Percentiles rank a stretch among this genome's conserved stretches.
phyloP scores from a whole-genome alignment of 176 grass and related monocot genomes.

The Aegilops longissima region DNA sequence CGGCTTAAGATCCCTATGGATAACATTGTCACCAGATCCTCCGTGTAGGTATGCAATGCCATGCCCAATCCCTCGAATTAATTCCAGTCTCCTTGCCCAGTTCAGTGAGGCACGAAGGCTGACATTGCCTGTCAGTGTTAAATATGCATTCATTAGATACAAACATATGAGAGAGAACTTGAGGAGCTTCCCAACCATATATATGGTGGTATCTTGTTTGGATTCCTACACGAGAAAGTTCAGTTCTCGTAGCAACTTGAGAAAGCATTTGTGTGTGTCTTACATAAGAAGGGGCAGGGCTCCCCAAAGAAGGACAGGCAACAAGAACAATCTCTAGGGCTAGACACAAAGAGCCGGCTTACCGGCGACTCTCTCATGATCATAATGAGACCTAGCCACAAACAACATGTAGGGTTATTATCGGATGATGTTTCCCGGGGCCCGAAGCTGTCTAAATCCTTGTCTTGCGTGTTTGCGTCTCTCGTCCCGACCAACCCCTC shows the following conservation, averaged over 20 bases:
- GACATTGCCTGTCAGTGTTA: not conserved
- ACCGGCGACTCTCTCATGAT: too few relatives aligned
- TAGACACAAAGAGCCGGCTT: too few relatives aligned
- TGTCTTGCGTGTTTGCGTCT: too few relatives aligned
- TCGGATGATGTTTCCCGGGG: too few relatives aligned
- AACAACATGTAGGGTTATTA: too few relatives aligned
- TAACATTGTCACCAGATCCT: constrained; percentile 14
- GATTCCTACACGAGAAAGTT: not conserved
- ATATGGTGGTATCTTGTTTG: too few relatives aligned
- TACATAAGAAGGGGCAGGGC: too few relatives aligned
- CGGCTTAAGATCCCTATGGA: constrained; percentile 41
- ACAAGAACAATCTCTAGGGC: not conserved
- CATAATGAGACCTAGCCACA: too few relatives aligned
- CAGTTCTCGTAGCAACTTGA: not conserved
- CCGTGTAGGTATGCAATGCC: constrained; percentile 36
- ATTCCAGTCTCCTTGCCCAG: constrained; percentile 19
- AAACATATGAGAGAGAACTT: not conserved
- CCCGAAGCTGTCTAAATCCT: too few relatives aligned
- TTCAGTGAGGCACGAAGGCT: not conserved
- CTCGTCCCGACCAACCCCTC: too few relatives aligned
- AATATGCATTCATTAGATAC: not conserved
- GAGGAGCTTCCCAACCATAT: not conserved
- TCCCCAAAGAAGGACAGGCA: not conserved
- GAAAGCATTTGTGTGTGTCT: not conserved
- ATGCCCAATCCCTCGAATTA: not conserved